Conservation (phyloP, 2,329 filamentous ascomycete species). For the Colletotrichum sp. region DNA sequence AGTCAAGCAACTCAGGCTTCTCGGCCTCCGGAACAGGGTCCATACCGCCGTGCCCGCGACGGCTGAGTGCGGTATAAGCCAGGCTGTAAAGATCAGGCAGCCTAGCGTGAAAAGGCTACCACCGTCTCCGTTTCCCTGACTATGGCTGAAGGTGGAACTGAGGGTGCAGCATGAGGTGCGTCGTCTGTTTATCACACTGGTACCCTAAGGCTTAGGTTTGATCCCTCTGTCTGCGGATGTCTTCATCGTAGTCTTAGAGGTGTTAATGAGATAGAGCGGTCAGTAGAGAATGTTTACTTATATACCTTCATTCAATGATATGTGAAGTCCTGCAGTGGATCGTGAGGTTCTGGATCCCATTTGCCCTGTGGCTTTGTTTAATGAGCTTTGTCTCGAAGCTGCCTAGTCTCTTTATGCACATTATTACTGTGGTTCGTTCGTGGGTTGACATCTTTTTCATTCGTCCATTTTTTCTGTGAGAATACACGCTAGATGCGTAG, state of each 20-base stretch:
- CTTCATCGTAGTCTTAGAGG: not conserved
- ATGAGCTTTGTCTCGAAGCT: too few relatives aligned
- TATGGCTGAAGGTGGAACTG: not conserved
- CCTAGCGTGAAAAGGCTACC: fast-evolving
- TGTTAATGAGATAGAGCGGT: not conserved
- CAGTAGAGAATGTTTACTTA: not conserved
- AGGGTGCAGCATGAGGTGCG: not conserved
- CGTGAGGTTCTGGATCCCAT: too few relatives aligned
- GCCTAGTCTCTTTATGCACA: too few relatives aligned
- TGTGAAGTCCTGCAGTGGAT: not conserved
- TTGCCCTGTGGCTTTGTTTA: too few relatives aligned
- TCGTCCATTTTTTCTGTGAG: too few relatives aligned
- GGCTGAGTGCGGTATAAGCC: not conserved
- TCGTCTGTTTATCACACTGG: not conserved
- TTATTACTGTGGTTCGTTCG: too few relatives aligned
- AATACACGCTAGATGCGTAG: too few relatives aligned
- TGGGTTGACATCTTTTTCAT: too few relatives aligned
- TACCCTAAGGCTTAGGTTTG: not conserved
- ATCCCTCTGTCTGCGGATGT: fast-evolving
- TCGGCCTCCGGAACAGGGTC: too few relatives aligned
- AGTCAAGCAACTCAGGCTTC: too few relatives aligned
- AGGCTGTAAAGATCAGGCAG: not conserved
- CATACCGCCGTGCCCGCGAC: not conserved
- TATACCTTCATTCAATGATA: fast-evolving
- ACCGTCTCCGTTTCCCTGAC: not conserved